Percentiles rank a stretch among this genome's conserved stretches.
Conservation (phyloP, 108 stramenopile species). For the Fragilariopsis cylindrus region DNA sequence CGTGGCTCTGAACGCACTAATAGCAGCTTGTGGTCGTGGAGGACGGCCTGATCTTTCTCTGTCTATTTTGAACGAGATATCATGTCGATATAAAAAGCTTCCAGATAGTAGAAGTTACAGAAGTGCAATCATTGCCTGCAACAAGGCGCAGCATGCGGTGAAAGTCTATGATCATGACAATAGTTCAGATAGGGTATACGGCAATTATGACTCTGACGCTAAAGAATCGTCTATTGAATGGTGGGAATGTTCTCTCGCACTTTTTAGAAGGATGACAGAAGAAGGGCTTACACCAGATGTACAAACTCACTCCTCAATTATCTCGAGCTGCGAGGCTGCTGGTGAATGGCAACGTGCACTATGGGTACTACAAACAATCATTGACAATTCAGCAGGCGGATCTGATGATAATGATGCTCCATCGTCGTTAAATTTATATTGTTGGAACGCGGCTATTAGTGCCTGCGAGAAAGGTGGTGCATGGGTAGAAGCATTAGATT, state of each 20-base stretch:
- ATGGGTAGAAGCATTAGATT: slow-evolving; percentile 76
- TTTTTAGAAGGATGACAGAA: slow-evolving; percentile 69
- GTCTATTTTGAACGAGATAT: slow-evolving; percentile 58
- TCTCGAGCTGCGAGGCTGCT: slow-evolving; percentile 73
- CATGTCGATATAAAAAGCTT: slow-evolving; percentile 32
- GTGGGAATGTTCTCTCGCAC: slow-evolving; percentile 75
- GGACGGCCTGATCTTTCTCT: slow-evolving; percentile 68
- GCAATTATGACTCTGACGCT: too few relatives aligned
- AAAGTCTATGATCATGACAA: background rate
- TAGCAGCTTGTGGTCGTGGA: slow-evolving; percentile 59
- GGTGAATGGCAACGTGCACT: slow-evolving; percentile 83
- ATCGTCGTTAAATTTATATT: slow-evolving; percentile 55
- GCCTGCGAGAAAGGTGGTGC: slow-evolving; percentile 81
- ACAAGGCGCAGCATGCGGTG: slow-evolving; percentile 66
- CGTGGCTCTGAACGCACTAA: slow-evolving; percentile 60
- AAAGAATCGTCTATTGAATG: slow-evolving; percentile 40
- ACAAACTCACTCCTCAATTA: slow-evolving; percentile 62
- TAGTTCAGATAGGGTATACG: background rate
- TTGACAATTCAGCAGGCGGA: slow-evolving; percentile 24
- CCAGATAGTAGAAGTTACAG: slow-evolving; percentile 59
- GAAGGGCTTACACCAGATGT: slow-evolving; percentile 60
- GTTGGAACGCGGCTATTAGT: slow-evolving; percentile 73
- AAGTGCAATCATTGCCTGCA: slow-evolving; percentile 74
- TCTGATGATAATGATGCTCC: background rate
- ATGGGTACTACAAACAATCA: slow-evolving; percentile 58